Evolutionary conservation across 805 yeast genomes (phyloP).

Genomic region (Teunomyces lycoperdinae): DNA sequence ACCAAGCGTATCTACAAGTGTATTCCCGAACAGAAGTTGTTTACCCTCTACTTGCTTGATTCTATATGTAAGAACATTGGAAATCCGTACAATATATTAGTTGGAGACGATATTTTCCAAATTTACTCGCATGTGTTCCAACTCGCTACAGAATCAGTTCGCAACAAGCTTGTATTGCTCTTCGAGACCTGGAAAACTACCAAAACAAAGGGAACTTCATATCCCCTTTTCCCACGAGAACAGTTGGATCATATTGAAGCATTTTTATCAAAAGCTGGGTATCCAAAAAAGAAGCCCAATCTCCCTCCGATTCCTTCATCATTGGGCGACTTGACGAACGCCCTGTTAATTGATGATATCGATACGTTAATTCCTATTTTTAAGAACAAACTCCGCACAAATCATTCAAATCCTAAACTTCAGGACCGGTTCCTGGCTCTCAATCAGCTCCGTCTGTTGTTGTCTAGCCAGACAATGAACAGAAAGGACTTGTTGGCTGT

Average conservation of each 20-base stretch:
- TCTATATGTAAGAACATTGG: constrained; percentile 91
- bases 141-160: constrained; percentile 70
- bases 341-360: constrained; percentile 30
- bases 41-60: constrained; percentile 79
- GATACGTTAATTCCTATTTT: constrained; percentile 42
- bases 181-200: constrained; percentile 87
- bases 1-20: constrained; percentile 71
- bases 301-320: constrained; percentile 6
- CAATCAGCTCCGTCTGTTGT: constrained; percentile 39
- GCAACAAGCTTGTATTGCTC: constrained; percentile 67
- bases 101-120: constrained; percentile 66
- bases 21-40: constrained; percentile 81
- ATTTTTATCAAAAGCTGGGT: constrained; percentile 50
- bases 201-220: constrained; percentile 52
- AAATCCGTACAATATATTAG: constrained; percentile 77
- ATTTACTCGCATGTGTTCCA: constrained; percentile 75
- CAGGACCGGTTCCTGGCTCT: constrained; percentile 44
- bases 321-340: constrained; percentile 16
- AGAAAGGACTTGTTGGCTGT: constrained; percentile 36
- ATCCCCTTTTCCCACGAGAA: constrained; percentile 69
- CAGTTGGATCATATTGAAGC: constrained; percentile 70
- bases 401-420: constrained; percentile 39
- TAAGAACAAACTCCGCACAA: constrained; percentile 31
- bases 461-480: constrained; percentile 36
- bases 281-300: constrained; percentile 11